Conservation (phyloP, 2,329 filamentous ascomycete species). For the Thielaviopsis ethacetica region DNA sequence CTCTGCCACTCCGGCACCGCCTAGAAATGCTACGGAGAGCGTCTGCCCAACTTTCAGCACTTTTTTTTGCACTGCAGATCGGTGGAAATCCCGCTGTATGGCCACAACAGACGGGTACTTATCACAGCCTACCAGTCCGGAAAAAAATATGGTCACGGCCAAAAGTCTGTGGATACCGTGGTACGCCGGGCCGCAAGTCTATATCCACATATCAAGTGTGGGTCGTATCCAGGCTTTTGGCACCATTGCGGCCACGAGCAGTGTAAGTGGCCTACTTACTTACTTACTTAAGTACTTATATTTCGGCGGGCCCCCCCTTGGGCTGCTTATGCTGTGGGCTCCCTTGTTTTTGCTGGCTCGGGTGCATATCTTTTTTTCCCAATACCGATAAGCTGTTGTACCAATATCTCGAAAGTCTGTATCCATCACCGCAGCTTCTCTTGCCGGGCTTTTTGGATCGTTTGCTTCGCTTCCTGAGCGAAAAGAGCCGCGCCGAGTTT, state of each 20-base stretch:
- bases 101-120: too few species aligned
- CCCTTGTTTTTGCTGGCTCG: background rate
- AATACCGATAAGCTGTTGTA: background rate
- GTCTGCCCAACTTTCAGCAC: too few species aligned
- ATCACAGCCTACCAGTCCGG: too few species aligned
- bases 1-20: too few species aligned
- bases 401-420: background rate
- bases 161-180: background rate
- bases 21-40: too few species aligned
- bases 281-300: too few species aligned
- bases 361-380: background rate
- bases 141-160: background rate
- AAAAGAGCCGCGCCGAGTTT: background rate
- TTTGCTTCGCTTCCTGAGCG: background rate
- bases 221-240: background rate
- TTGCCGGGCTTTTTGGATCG: background rate
- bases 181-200: background rate
- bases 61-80: too few species aligned
- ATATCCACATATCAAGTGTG: background rate
- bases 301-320: too few species aligned
- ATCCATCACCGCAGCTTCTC: background rate
- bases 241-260: background rate
- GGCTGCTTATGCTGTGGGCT: too few species aligned
- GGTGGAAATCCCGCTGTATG: too few species aligned
- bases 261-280: background rate